Conservation (phyloP, 768 basidiomycete genomes). For the Leccinum truebloodii region DNA sequence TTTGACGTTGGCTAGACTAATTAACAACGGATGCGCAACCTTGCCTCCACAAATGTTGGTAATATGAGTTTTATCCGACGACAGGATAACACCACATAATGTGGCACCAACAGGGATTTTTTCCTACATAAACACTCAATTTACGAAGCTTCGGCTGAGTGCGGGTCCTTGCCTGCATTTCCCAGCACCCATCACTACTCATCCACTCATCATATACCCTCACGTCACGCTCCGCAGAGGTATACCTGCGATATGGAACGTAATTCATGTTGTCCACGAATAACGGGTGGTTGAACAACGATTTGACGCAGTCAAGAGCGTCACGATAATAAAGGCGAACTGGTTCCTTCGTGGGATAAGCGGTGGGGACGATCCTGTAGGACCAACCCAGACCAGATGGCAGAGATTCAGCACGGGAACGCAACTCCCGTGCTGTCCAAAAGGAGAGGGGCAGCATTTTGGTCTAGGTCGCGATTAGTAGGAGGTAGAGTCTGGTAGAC, state of each 20-base stretch:
- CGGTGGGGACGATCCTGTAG: constrained; percentile 6
- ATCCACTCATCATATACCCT: neutral
- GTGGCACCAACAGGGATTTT: too few relatives aligned
- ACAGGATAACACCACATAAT: too few relatives aligned
- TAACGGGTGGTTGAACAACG: constrained; percentile 22
- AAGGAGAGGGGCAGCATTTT: neutral
- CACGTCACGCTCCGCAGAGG: neutral
- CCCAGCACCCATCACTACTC: too few relatives aligned
- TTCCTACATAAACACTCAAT: too few relatives aligned
- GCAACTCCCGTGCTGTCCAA: neutral
- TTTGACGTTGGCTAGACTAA: too few relatives aligned
- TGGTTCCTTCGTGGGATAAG: constrained; percentile 20
- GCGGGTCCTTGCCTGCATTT: too few relatives aligned
- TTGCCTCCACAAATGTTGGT: too few relatives aligned
- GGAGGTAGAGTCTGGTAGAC: too few relatives aligned
- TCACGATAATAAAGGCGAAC: constrained; percentile 28
- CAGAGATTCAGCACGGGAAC: neutral
- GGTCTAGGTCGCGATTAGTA: neutral
- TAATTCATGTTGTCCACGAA: constrained; percentile 19
- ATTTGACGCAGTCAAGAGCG: constrained; percentile 25
- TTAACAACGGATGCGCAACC: too few relatives aligned
- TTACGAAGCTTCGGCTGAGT: too few relatives aligned
- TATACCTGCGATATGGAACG: neutral
- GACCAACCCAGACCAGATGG: constrained; percentile 17
- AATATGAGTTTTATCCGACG: too few relatives aligned